Percentiles rank a stretch among this genome's conserved stretches.
phyloP scores from a whole-genome alignment of 2,329 filamentous ascomycete genomes.

The Microsporum audouinii region DNA sequence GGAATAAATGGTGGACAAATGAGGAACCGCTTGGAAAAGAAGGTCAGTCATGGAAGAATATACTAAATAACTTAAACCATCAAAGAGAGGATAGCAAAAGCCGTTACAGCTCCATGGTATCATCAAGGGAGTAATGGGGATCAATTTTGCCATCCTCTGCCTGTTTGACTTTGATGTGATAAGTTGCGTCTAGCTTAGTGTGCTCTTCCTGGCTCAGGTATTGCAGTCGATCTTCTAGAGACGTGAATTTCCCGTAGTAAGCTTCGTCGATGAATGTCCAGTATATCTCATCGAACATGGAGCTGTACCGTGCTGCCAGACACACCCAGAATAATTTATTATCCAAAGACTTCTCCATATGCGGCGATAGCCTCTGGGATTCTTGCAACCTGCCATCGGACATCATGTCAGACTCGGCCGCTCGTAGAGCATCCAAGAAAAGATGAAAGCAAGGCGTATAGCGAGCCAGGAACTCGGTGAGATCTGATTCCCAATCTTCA shows the following conservation, averaged over 20 bases:
- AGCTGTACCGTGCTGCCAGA: conserved; percentile 19
- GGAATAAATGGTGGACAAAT: no score
- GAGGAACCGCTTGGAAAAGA: no score
- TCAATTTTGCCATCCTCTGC: conserved; percentile 10
- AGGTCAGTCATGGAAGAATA: no score
- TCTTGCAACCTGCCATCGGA: conserved; percentile 9
- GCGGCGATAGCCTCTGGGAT: conserved; percentile 15
- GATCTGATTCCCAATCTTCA: conserved; percentile 16
- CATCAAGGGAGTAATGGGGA: conserved; percentile 10
- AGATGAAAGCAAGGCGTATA: conserved; percentile 18
- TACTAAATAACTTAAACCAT: no score
- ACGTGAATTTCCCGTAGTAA: conserved; percentile 16
- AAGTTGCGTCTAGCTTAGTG: conserved; percentile 2
- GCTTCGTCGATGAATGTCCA: conserved; percentile 17
- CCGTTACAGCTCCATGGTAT: conserved; percentile 11
- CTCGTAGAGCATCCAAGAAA: conserved; percentile 18
- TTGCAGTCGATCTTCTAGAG: conserved; percentile 15
- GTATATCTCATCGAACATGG: conserved; percentile 21
- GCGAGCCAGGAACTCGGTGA: conserved; percentile 18
- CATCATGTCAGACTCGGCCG: conserved; percentile 15
- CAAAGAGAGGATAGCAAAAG: no score
- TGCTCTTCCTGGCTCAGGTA: conserved; percentile 13
- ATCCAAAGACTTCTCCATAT: conserved; percentile 19
- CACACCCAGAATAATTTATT: conserved; percentile 21
- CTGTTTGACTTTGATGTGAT: conserved; percentile 10